Percentiles rank a stretch among this genome's conserved stretches.
Conservation (phyloP, 345 rosid species). For the Populus alba region DNA sequence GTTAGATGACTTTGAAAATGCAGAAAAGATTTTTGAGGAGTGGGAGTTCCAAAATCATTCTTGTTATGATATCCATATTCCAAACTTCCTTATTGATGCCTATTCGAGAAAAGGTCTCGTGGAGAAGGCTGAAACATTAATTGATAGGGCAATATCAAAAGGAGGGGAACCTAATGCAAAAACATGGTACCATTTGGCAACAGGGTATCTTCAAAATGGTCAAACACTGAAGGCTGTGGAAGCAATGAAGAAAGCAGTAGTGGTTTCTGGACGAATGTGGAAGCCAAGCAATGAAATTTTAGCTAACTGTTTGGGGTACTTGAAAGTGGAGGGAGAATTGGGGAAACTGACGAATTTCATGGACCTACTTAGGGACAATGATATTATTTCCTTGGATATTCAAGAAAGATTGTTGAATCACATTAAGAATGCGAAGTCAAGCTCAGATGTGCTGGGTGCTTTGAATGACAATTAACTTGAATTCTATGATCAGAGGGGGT, state of each 20-base stretch:
- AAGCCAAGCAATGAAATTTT: slow-evolving; percentile 16
- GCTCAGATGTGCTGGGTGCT: not conserved
- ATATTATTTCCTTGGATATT: slow-evolving; percentile 18
- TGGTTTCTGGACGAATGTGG: slow-evolving; percentile 13
- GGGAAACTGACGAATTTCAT: slow-evolving; percentile 27
- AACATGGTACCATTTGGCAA: slow-evolving; percentile 34
- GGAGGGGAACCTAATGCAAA: slow-evolving; percentile 23
- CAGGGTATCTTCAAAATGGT: slow-evolving; percentile 21
- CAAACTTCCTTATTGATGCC: slow-evolving; percentile 28
- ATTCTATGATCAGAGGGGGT: no score
- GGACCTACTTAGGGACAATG: slow-evolving; percentile 13
- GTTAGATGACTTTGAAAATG: slow-evolving; percentile 45
- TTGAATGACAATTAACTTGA: no score
- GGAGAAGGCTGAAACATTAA: slow-evolving; percentile 31
- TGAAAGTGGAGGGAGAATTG: slow-evolving; percentile 18
- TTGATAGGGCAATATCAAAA: slow-evolving; percentile 11
- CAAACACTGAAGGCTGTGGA: slow-evolving; percentile 25
- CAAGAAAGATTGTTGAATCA: slow-evolving; percentile 21
- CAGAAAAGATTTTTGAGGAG: slow-evolving; percentile 35
- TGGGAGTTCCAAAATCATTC: slow-evolving; percentile 32
- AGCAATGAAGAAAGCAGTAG: slow-evolving; percentile 33
- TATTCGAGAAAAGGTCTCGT: slow-evolving; percentile 33
- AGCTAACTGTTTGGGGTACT: slow-evolving; percentile 27
- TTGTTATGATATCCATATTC: slow-evolving; percentile 18
- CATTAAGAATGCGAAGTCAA: not conserved